Base-by-base conservation (phyloP, 1,284 basidiomycete genomes). In the Neolentinus lepideus region DNA sequence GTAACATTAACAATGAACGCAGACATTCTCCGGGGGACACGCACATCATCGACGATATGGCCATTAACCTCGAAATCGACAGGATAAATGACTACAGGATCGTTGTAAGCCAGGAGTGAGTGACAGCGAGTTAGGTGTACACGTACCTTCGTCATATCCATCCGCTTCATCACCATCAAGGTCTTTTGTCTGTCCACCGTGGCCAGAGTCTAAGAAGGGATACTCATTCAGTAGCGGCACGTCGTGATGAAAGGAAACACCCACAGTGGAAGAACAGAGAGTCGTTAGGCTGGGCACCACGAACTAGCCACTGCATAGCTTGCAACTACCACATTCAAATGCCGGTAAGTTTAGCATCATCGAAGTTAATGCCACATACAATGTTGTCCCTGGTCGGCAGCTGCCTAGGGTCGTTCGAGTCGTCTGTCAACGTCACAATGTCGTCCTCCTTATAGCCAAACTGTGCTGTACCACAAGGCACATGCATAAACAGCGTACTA, bases 291-390 rank as follows among this genome's bases (percentile, higher is more conserved):
- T 75, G 71, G 14, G 93, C 93, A 61, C 78, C 86, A 9, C 70
- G 71, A 12, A 94, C 90, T n/a, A 97, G 81, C 94, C 94, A 97
- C 60, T 84, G 79, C 90, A 95, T 94, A 1, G 86, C 93, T 56
- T 75, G 69, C 11, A 92, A 64, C 88, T 90, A 56, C 46, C 38
- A 19, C n/a, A 47, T 46, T 55, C 12, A 6, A 12, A 19, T 36
- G 24, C 54, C 1, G 56, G 29, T 27, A 26, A 26, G 6, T 11
- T 16, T 21, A 24, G 3, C 12, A 21, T 16, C 16, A 25, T 24
- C 14, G 36, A 10, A n/a, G 16, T 14, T 24, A n/a, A 45, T 52
- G 19, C 51, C 21, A 68, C 81, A 51, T 54, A 91, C 84, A 51
- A 97, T 95, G 66, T 97, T 97, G n/a, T 77, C 77, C 60, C 73